These are phyloP conservation scores for Citrus cavaleriei DNA, from an alignment of 345 rosid genomes.

Conservation along the genomic window DNA sequence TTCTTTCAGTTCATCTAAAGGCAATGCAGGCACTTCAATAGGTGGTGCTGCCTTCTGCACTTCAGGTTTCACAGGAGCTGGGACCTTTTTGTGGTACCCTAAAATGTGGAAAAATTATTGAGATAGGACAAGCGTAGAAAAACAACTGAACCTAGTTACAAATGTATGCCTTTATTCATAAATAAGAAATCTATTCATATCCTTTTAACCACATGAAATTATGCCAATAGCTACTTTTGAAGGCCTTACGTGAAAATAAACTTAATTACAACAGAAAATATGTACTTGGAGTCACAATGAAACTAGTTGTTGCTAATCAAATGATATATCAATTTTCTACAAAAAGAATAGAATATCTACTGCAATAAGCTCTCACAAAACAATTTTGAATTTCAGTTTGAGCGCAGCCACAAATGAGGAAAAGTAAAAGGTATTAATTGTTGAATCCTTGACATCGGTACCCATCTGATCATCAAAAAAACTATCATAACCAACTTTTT, in stretches of 20 bases:
- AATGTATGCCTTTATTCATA: neutral
- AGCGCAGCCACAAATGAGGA: no score
- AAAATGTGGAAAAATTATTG: constrained; percentile 9
- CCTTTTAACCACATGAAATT: neutral
- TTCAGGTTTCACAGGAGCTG: constrained; percentile 54
- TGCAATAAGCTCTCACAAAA: no score
- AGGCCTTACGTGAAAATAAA: neutral
- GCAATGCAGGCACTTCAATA: constrained; percentile 75
- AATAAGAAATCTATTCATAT: neutral
- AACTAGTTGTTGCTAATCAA: neutral
- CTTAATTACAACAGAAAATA: neutral
- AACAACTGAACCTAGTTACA: neutral
- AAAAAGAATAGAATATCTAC: no score
- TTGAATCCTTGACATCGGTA: no score
- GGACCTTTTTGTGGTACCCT: constrained; percentile 61
- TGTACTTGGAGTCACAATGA: neutral
- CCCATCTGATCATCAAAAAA: no score
- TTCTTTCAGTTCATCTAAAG: constrained; percentile 74
- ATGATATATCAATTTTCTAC: neutral
- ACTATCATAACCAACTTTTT: no score
- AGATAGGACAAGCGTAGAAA: neutral
- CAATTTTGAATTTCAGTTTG: no score
- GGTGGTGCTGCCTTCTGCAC: constrained; percentile 69
- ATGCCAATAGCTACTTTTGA: no score
- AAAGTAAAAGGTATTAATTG: no score